A percentile compares a stretch with the other conserved stretches of the same genome.
Evolutionary conservation across 768 basidiomycete genomes (phyloP).

Genomic region (Panus rudis): DNA sequence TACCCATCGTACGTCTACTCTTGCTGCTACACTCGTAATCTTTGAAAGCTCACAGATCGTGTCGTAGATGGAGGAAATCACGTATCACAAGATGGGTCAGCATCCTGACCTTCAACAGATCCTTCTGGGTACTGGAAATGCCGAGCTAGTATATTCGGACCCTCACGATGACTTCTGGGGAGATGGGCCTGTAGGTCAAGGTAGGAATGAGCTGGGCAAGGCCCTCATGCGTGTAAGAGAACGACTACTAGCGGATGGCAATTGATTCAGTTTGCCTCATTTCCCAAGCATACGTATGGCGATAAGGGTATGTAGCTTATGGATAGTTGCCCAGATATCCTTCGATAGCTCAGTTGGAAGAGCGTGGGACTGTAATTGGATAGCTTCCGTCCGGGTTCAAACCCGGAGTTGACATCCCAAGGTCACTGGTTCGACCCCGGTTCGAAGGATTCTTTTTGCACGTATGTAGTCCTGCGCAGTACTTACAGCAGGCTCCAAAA

Average conservation of each 20-base stretch:
- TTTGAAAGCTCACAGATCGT: background rate
- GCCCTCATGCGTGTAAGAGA: conserved; percentile 51
- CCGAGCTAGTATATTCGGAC: conserved; percentile 45
- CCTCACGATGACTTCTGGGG: conserved; percentile 62
- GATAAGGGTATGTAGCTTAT: no score
- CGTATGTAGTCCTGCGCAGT: no score
- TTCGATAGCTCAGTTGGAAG: conserved; percentile 44
- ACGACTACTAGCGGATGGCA: conserved; percentile 28
- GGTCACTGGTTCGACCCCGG: conserved; percentile 18
- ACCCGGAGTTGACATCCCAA: conserved; percentile 11
- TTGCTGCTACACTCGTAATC: background rate
- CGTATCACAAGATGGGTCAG: conserved; percentile 65
- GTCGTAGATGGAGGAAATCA: conserved; percentile 59
- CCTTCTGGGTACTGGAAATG: conserved; percentile 47
- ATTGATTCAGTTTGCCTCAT: no score
- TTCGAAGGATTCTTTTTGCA: conserved; percentile 16
- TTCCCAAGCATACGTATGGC: no score
- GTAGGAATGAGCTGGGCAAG: conserved; percentile 58
- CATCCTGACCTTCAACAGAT: conserved; percentile 49
- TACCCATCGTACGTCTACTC: conserved; percentile 38
- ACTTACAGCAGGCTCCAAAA: no score
- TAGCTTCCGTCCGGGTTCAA: background rate
- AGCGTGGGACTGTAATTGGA: conserved; percentile 39
- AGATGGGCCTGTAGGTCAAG: conserved; percentile 40
- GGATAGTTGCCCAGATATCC: no score